Percentiles rank a stretch among this genome's conserved stretches.
phyloP scores from a whole-genome alignment of 352 stramenopile genomes.

The Pythium apleroticum region DNA sequence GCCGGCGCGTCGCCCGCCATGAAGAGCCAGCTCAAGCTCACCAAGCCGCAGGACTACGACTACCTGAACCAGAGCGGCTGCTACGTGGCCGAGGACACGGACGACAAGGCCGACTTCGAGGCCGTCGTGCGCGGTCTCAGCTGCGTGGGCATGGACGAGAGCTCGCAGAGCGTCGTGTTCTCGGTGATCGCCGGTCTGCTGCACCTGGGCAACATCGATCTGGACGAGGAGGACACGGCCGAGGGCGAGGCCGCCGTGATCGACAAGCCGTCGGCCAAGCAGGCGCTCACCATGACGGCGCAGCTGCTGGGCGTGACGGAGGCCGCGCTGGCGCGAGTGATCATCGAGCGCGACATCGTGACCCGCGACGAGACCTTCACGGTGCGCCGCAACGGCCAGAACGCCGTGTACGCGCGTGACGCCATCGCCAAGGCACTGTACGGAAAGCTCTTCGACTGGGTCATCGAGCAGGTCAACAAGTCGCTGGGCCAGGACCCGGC shows the following conservation, averaged over 20 bases:
- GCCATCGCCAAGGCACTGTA: slow-evolving; percentile 95
- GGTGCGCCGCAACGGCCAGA: slow-evolving; percentile 76
- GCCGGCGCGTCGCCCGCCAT: slow-evolving; percentile 53
- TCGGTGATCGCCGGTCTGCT: slow-evolving; percentile 92
- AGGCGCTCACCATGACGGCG: slow-evolving; percentile 49
- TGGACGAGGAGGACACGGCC: slow-evolving; percentile 88
- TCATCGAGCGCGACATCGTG: slow-evolving; percentile 86
- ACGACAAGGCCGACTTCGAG: slow-evolving; percentile 85
- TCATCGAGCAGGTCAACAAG: slow-evolving; percentile 91
- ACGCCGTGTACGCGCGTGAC: slow-evolving; percentile 87
- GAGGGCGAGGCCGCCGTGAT: slow-evolving; percentile 80
- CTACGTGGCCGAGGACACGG: slow-evolving; percentile 90
- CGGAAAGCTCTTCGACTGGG: slow-evolving; percentile 91
- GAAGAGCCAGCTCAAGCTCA: slow-evolving; percentile 65
- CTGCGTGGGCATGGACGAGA: slow-evolving; percentile 76
- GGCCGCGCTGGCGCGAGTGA: slow-evolving; percentile 67
- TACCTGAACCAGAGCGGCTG: slow-evolving; percentile 95
- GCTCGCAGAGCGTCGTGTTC: slow-evolving; percentile 86
- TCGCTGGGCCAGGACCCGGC: slow-evolving; percentile 79
- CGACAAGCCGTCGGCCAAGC: slow-evolving; percentile 64
- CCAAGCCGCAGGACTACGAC: slow-evolving; percentile 84
- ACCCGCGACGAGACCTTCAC: slow-evolving; percentile 85
- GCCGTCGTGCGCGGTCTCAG: slow-evolving; percentile 67
- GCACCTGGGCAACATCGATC: slow-evolving; percentile 96
- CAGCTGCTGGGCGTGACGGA: slow-evolving; percentile 72